Evolutionary conservation across 768 basidiomycete genomes (phyloP).

Genomic region (Tremella fuciformis): DNA sequence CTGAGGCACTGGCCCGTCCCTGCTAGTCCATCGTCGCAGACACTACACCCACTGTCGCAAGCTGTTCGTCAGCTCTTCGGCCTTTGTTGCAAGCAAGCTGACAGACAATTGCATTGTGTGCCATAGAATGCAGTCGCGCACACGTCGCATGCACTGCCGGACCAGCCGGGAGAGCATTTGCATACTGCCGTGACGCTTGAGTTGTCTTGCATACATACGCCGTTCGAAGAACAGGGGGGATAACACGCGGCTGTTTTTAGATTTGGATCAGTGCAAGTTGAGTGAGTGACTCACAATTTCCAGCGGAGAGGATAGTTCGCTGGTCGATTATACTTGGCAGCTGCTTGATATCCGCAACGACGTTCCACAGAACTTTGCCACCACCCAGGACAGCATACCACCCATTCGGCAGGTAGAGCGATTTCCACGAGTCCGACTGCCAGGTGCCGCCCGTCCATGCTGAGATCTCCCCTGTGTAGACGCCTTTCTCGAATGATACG

Average conservation of each 20-base stretch:
- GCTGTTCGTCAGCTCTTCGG: slow-evolving; percentile 23
- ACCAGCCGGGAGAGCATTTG: slow-evolving; percentile 39
- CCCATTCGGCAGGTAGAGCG: slow-evolving; percentile 29
- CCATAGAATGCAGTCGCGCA: slow-evolving; percentile 41
- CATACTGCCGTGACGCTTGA: slow-evolving; percentile 19
- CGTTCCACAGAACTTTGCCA: slow-evolving; percentile 37
- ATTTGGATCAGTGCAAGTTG: neutral
- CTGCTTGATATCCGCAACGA: slow-evolving; percentile 24
- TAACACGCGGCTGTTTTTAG: slow-evolving; percentile 25
- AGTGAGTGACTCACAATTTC: slow-evolving; percentile 27
- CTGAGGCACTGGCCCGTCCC: slow-evolving; percentile 47
- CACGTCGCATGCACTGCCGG: slow-evolving; percentile 38
- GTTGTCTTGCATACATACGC: slow-evolving; percentile 27
- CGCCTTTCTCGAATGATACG: slow-evolving; percentile 13
- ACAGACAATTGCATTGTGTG: slow-evolving; percentile 24
- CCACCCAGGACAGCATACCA: slow-evolving; percentile 33
- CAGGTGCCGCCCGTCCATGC: slow-evolving; percentile 12
- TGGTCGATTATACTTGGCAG: slow-evolving; percentile 17
- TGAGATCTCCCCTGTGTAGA: slow-evolving; percentile 15
- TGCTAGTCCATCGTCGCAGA: slow-evolving; percentile 42
- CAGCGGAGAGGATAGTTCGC: slow-evolving; percentile 16
- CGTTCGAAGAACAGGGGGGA: slow-evolving; percentile 38
- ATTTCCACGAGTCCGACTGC: slow-evolving; percentile 21
- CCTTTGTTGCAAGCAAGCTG: slow-evolving; percentile 2
- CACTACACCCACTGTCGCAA: slow-evolving; percentile 28